These are phyloP conservation scores for Rhynchosporium graminicola DNA, from an alignment of 2,329 filamentous ascomycete genomes.

Conservation along the genomic window DNA sequence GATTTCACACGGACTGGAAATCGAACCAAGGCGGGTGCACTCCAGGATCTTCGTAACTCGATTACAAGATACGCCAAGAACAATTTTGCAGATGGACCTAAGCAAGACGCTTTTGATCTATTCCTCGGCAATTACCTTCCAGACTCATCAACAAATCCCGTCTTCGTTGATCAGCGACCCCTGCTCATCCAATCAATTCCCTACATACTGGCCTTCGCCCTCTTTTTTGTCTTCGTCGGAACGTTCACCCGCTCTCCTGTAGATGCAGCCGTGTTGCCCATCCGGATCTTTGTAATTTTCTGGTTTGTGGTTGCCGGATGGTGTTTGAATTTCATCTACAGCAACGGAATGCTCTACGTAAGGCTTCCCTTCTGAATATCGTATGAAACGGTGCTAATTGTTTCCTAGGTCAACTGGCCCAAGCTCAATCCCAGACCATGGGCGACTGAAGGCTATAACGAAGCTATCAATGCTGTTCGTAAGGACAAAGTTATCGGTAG, in stretches of 20 bases:
- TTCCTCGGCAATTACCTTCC: conserved; percentile 88
- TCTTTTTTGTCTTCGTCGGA: conserved; percentile 80
- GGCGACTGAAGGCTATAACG: conserved; percentile 84
- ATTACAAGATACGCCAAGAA: conserved; percentile 88
- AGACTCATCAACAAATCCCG: conserved; percentile 66
- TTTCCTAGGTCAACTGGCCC: conserved; percentile 87
- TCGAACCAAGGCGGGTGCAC: conserved; percentile 79
- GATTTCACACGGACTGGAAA: conserved; percentile 94
- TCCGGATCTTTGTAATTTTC: conserved; percentile 79
- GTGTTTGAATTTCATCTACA: conserved; percentile 74
- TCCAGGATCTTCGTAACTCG: conserved; percentile 87
- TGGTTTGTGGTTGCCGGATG: conserved; percentile 72
- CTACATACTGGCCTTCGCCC: conserved; percentile 73
- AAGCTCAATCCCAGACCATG: conserved; percentile 89
- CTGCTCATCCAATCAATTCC: conserved; percentile 90
- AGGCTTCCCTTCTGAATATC: conserved; percentile 46
- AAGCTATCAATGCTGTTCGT: conserved; percentile 78
- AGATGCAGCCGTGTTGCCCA: conserved; percentile 74
- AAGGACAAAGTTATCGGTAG: conserved; percentile 81
- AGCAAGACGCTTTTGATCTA: conserved; percentile 93
- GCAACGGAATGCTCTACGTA: conserved; percentile 92
- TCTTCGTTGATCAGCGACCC: conserved; percentile 85
- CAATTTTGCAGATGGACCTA: conserved; percentile 91
- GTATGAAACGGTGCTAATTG: neutral
- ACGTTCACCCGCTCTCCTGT: conserved; percentile 71